Percentiles rank a stretch among this genome's conserved stretches.
These are phyloP conservation scores for Scheffersomyces parashehatae DNA, from an alignment of 1,139 yeast genomes.

Conservation along the genomic window DNA sequence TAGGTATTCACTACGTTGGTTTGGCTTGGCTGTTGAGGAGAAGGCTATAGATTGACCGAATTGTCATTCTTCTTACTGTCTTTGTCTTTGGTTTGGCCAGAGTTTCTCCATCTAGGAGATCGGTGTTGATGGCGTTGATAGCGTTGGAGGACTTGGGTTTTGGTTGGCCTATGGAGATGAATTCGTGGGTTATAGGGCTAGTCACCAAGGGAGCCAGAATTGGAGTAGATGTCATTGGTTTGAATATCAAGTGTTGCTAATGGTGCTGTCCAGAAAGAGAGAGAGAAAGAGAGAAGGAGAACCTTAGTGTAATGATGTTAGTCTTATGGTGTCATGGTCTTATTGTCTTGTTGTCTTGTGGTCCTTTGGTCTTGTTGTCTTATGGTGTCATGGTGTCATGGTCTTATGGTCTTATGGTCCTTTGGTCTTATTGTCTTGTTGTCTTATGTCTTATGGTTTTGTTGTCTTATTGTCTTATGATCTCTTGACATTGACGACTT, in stretches of 20 bases:
- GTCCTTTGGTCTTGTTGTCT: no score
- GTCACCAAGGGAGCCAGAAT: neutral
- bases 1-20: no score
- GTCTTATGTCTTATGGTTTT: no score
- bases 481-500: no score
- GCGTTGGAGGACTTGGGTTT: neutral
- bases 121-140: neutral
- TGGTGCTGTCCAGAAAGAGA: constrained; percentile 7
- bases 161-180: constrained; percentile 2
- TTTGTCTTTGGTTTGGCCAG: constrained; percentile 10
- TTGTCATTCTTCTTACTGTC: constrained; percentile 3
- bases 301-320: no score
- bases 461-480: no score
- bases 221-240: neutral
- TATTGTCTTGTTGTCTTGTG: no score
- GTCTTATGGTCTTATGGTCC: no score
- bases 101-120: constrained; percentile 8
- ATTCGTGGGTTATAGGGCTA: neutral
- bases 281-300: no score
- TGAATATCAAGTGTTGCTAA: constrained; percentile 1
- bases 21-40: neutral
- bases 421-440: no score
- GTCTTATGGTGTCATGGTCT: no score
- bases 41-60: constrained; percentile 7
- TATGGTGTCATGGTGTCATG: no score